Evolutionary conservation across 345 rosid species (phyloP).

Genomic region (Combretum micranthum): DNA sequence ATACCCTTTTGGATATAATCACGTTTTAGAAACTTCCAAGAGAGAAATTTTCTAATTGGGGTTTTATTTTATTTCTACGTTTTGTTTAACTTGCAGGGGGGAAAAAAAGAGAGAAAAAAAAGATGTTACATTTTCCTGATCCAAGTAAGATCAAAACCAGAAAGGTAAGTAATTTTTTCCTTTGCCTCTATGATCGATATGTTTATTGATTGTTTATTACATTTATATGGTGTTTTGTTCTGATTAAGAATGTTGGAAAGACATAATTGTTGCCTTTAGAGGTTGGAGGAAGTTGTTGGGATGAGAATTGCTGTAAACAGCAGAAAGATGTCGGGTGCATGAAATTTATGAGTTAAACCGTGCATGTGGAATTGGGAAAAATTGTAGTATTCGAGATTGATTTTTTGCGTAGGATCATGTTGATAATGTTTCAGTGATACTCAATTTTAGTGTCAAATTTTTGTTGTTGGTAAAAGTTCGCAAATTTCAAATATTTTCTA

Average conservation of each 20-base stretch:
- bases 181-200: background rate
- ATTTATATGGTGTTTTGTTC: no score
- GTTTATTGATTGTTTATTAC: background rate
- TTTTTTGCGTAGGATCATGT: no score
- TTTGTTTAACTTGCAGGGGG: background rate
- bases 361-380: background rate
- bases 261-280: no score
- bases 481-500: no score
- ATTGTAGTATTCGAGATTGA: background rate
- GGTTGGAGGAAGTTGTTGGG: no score
- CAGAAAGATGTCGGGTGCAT: no score
- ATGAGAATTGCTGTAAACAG: no score
- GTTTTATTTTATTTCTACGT: background rate
- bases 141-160: conserved; percentile 38
- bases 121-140: conserved; percentile 42
- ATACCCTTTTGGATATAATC: background rate
- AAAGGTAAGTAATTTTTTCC: conserved; percentile 20
- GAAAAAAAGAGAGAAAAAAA: no score
- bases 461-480: background rate
- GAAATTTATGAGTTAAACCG: background rate
- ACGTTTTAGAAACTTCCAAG: background rate
- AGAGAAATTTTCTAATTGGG: background rate
- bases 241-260: no score
- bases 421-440: background rate
- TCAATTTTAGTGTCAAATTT: background rate